Conservation (phyloP, 2,329 filamentous ascomycete genomes). For the Chaetomium sp. region DNA sequence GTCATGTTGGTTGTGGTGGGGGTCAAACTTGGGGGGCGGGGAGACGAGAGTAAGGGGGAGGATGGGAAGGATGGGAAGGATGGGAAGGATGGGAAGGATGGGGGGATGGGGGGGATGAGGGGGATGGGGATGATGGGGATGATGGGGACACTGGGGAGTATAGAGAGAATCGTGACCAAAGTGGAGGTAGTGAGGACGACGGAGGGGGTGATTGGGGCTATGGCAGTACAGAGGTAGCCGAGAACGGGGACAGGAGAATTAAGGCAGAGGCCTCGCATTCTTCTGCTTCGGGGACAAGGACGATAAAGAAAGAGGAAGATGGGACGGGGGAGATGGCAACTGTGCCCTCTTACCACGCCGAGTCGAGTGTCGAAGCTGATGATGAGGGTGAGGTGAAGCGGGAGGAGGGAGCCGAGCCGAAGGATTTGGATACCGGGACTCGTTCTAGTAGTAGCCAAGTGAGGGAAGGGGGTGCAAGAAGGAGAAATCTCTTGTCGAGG, state of each 20-base stretch:
- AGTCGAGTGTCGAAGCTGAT: conserved; percentile 51
- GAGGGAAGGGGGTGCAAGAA: conserved; percentile 20
- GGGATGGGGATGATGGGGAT: too few relatives aligned
- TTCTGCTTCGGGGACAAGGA: neutral
- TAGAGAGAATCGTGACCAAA: neutral
- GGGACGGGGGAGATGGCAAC: neutral
- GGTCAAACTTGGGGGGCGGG: conserved; percentile 39
- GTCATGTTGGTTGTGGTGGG: conserved; percentile 63
- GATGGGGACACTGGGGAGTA: neutral
- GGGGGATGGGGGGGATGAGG: neutral
- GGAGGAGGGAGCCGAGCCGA: conserved; percentile 16
- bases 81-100: conserved; percentile 19
- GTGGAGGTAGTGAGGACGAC: conserved; percentile 18
- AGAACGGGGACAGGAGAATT: neutral
- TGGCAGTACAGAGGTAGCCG: neutral
- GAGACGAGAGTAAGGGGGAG: conserved; percentile 15
- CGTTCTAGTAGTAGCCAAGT: conserved; percentile 27
- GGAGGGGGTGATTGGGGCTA: neutral
- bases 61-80: conserved; percentile 38
- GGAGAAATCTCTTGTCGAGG: conserved; percentile 17
- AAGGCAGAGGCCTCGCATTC: conserved; percentile 1
- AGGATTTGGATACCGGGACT: conserved; percentile 31
- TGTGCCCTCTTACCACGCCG: conserved; percentile 31
- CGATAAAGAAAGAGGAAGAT: conserved; percentile 41
- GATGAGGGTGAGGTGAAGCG: conserved; percentile 37